Evolutionary conservation across 805 yeast genomes (phyloP), one percentile per base, ranked within the genome.

Genomic region (Zygosaccharomyces bisporus): DNA sequence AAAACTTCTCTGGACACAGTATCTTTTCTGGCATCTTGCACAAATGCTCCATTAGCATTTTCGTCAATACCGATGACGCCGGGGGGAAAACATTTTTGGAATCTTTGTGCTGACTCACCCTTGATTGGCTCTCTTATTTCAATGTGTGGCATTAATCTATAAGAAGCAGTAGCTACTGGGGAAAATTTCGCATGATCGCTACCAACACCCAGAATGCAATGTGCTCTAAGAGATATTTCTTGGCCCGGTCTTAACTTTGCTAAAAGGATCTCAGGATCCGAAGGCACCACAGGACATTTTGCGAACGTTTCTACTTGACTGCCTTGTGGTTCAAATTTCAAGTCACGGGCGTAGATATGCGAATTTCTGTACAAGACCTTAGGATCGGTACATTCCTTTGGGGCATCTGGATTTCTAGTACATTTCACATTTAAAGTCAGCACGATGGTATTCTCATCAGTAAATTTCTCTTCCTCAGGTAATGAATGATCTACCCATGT

Each of bases 171-270:
- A 13, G 95, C 79, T 8, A 93, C 99, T 4, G 99, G 99, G 6
- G 97, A 88, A 64, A 87, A 93, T 68, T 93, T 93, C 47, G 99
- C 97, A 67, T 93, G 99, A 66, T 93, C 99, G 33, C 88, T 69
- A 41, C 97, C 99, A 53, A 86, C 70, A 46, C 99, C 99, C 50
- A 91, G 74, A 23, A 90, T 74, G 64, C 97, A 93, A 69, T 89
- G 96, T 45, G 85, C 95, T 60, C 89, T 76, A 53, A 93, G 73
- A 20, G 91, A 78, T 51, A 93, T 90, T 68, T 93, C 98, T 70
- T 93, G 99, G 39, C 96, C 96, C 5, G 98, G 98, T 58, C 99
- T 80, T 59, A 93, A 73, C 69, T 93, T 93, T 41, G 96, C 96
- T 43, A 93, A 67, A 51, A 93, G 69, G 54, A 93, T 86, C 64